Conservation (phyloP, 805 yeast species). For the Ogataea paraovalis region DNA sequence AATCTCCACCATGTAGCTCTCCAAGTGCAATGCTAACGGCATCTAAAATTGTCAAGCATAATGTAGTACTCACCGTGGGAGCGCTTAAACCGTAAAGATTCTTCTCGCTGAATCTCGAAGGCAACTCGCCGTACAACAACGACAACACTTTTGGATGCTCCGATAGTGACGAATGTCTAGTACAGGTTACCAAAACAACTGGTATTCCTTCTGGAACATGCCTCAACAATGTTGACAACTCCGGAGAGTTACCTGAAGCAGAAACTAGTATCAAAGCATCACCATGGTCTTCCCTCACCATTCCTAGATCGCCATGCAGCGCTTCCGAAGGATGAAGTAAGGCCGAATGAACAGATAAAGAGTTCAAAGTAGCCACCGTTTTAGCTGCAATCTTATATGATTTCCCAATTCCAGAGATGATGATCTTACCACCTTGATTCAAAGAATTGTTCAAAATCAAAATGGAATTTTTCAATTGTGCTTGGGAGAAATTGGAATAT, state of each 20-base stretch:
- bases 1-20: conserved; percentile 60
- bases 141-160: conserved; percentile 45
- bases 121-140: conserved; percentile 60
- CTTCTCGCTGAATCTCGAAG: conserved; percentile 53
- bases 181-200: conserved; percentile 61
- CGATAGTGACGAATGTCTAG: conserved; percentile 52
- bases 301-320: conserved; percentile 84
- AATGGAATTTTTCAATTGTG: conserved; percentile 41
- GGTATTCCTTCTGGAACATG: conserved; percentile 54
- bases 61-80: conserved; percentile 80
- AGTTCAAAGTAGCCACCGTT: conserved; percentile 76
- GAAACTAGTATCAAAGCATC: conserved; percentile 65
- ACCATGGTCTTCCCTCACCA: conserved; percentile 48
- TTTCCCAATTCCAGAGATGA: conserved; percentile 82
- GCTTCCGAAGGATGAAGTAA: conserved; percentile 83
- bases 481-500: conserved; percentile 41
- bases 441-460: conserved; percentile 40
- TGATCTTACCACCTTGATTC: conserved; percentile 58
- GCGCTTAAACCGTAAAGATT: conserved; percentile 76
- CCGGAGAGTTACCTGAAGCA: conserved; percentile 83
- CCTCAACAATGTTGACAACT: conserved; percentile 53
- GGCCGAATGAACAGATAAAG: conserved; percentile 67
- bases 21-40: conserved; percentile 71
- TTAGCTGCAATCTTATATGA: conserved; percentile 76
- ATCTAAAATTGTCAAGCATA: conserved; percentile 73